Conservation (phyloP, 2,329 filamentous ascomycete species). For the Trichoderma endophyticum region DNA sequence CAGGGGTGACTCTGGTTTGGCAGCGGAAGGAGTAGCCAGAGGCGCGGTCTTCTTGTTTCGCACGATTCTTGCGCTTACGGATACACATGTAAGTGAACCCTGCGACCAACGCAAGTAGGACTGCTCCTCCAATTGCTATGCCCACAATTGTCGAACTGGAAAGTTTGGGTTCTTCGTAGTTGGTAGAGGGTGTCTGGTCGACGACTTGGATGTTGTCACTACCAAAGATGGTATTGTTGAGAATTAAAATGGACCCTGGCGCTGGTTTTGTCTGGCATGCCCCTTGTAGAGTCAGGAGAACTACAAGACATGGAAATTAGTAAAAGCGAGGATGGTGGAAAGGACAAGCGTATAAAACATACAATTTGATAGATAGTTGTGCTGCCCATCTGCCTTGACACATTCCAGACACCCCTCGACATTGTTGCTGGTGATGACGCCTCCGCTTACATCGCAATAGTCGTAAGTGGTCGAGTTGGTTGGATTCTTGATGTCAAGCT, state of each 20-base stretch:
- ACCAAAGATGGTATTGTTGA: conserved; percentile 47
- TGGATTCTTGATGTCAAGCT: conserved; percentile 37
- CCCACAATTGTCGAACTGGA: conserved; percentile 42
- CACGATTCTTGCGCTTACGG: conserved; percentile 43
- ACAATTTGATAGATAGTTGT: conserved; percentile 51
- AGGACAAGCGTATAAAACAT: conserved; percentile 23
- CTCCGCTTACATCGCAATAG: conserved; percentile 45
- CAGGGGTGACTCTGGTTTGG: conserved; percentile 30
- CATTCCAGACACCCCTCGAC: conserved; percentile 46
- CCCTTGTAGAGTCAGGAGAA: conserved; percentile 49
- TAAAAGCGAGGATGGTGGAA: not conserved
- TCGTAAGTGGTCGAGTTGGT: conserved; percentile 37
- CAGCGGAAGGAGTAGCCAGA: conserved; percentile 53
- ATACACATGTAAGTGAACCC: conserved; percentile 44
- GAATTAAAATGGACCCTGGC: conserved; percentile 34
- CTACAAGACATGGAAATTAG: conserved; percentile 29
- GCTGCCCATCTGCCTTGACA: conserved; percentile 40
- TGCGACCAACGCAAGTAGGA: conserved; percentile 36
- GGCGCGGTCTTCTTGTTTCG: not conserved
- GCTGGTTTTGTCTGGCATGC: conserved; percentile 49
- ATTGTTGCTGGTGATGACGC: conserved; percentile 31
- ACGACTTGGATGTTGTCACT: conserved; percentile 20
- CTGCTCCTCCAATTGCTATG: conserved; percentile 40
- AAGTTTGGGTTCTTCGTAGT: conserved; percentile 25
- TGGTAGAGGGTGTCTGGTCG: not conserved